Evolutionary conservation across 1,284 basidiomycete species (phyloP), one percentile per base, ranked within the genome.

Genomic region (Hypsizygus ulmarius): DNA sequence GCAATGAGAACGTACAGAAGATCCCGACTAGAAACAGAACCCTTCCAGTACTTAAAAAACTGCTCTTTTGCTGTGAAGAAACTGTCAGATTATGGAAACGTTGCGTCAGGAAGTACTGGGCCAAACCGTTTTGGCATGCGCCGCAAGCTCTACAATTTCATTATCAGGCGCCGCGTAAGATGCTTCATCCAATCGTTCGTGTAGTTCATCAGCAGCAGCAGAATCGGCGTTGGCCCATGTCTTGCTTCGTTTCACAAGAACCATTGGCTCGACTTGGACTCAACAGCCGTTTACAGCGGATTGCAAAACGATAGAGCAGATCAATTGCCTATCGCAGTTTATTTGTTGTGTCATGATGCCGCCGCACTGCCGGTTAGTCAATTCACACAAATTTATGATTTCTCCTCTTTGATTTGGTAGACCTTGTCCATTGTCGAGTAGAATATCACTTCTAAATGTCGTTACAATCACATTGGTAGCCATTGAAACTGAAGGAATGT

Each of bases 21-120:
- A 72, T 59, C 9, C 68, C 70, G 3, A 71, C 47, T 32, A 66
- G 63, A 54, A 71, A 73, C 9, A 75, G 53, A 44, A 74, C 70
- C 38, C 67, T 60, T 34, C 65, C 63, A 10, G 57, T 55, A 6
- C 56, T 52, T 39, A 58, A 61, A 12, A 63, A 57, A 5, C 50
- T 53, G 42, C 52, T 52, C 8, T 50, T 30, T 44, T 55, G 32
- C 49, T 51, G 29, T 8, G 27, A 12, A 41, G 5, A 12, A 6
- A 3, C 15, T 21, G 12, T 12, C 36, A 5, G 27, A 42, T 16
- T 14, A 34, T 18, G 30, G 14, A 27, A 37, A 14, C 8, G 30
- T 18, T 3, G 27, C 19, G n/a, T 12, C 29, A 40, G 21, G 21
- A 25, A 11, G 5, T 19, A 15, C 29, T 27, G 14, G 4, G 15